Conservation (phyloP, 768 basidiomycete genomes). For the Suillus clintonianus region DNA sequence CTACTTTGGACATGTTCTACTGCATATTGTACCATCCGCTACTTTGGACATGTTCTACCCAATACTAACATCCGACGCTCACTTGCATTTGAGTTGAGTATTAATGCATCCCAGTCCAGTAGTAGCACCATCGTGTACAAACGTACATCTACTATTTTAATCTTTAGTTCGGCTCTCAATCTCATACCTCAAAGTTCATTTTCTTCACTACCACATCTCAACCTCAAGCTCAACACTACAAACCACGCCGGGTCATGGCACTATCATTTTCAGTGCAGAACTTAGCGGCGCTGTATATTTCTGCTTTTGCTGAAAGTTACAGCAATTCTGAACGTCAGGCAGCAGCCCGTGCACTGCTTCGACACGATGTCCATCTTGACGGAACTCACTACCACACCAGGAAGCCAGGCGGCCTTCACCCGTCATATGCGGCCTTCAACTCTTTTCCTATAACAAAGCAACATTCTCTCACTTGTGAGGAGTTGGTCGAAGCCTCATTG, state of each 20-base stretch:
- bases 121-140: no score
- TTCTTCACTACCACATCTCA: not conserved
- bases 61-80: no score
- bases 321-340: constrained; percentile 5
- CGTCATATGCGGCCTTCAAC: constrained; percentile 1
- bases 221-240: not conserved
- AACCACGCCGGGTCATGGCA: not conserved
- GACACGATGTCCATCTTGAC: constrained; percentile 4
- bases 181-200: not conserved
- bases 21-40: no score
- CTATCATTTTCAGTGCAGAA: not conserved
- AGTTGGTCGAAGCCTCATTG: not conserved
- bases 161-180: not conserved
- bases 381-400: not conserved
- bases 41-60: no score
- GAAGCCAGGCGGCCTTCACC: constrained; percentile 2
- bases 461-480: not conserved
- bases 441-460: not conserved
- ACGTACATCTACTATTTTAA: no score
- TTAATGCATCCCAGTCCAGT: no score
- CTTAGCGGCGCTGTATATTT: constrained; percentile 1
- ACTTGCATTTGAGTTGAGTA: no score
- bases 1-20: no score
- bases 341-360: constrained; percentile 1
- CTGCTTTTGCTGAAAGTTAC: constrained; percentile 3